Evolutionary conservation across 2,329 filamentous ascomycete species (phyloP).

Genomic region (Basipetospora sp.): DNA sequence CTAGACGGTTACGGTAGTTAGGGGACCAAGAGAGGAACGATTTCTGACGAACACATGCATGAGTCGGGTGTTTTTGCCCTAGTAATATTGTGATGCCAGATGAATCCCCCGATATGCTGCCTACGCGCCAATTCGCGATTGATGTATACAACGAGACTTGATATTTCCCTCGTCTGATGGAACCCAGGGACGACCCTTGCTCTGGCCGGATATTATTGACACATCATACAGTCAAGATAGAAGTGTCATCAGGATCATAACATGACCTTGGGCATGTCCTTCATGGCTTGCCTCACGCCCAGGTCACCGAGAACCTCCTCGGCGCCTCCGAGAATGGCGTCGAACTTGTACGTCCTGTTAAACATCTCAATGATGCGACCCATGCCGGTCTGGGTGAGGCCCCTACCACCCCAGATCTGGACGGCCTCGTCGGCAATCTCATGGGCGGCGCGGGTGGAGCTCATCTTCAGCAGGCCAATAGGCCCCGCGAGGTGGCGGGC

Average conservation of each 20-base stretch:
- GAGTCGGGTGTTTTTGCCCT: too few relatives aligned
- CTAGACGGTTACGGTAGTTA: conserved; percentile 6
- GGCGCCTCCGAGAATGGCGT: conserved; percentile 62
- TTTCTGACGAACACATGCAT: conserved; percentile 2
- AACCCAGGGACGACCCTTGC: too few relatives aligned
- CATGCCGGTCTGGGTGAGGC: conserved; percentile 70
- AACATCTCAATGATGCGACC: conserved; percentile 72
- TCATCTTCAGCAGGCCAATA: conserved; percentile 70
- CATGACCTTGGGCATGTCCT: conserved; percentile 71
- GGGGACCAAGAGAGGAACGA: conserved; percentile 6
- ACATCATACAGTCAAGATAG: too few relatives aligned
- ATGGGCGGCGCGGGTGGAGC: conserved; percentile 59
- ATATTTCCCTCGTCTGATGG: too few relatives aligned
- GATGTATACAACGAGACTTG: too few relatives aligned
- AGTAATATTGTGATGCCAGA: too few relatives aligned
- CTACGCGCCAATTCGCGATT: too few relatives aligned
- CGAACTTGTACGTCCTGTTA: conserved; percentile 70
- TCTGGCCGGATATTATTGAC: too few relatives aligned
- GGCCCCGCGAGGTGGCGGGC: conserved; percentile 62
- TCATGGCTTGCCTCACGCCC: conserved; percentile 71
- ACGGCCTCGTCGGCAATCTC: conserved; percentile 73
- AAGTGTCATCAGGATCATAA: too few relatives aligned
- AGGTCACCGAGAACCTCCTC: conserved; percentile 73
- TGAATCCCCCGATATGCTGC: too few relatives aligned
- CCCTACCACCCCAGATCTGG: conserved; percentile 75